Conservation (phyloP, 2,329 filamentous ascomycete genomes). For the Epichloe festucae region DNA sequence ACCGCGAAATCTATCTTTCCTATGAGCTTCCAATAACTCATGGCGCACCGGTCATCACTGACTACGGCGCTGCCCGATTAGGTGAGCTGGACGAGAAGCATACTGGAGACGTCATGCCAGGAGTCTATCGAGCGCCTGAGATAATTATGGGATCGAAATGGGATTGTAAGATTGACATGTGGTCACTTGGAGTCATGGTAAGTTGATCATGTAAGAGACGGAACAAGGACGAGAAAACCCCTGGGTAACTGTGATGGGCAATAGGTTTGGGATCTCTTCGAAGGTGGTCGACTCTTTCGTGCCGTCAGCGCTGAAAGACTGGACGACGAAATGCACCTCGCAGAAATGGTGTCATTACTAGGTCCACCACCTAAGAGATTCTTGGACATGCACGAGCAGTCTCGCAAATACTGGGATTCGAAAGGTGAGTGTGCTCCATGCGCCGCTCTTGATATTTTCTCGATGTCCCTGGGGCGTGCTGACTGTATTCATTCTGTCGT, state of each 20-base stretch:
- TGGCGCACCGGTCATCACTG: not conserved
- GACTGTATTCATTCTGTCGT: too few species aligned
- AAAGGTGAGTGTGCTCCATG: not conserved
- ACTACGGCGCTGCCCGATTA: not conserved
- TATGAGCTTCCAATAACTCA: not conserved
- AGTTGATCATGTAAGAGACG: too few species aligned
- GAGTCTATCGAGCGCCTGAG: not conserved
- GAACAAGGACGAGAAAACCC: too few species aligned
- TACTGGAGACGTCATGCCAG: not conserved
- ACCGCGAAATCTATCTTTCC: not conserved
- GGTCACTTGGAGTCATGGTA: too few species aligned
- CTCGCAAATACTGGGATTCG: too few species aligned
- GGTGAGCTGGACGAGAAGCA: not conserved
- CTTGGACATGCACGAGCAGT: conserved; percentile 7
- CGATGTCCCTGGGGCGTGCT: too few species aligned
- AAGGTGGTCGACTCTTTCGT: conserved; percentile 17
- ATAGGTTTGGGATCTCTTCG: conserved; percentile 18
- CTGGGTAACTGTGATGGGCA: not conserved
- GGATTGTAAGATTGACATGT: not conserved
- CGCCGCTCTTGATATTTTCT: conserved; percentile 8
- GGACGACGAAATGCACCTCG: conserved; percentile 17
- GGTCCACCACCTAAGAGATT: conserved; percentile 22
- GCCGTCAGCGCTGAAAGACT: conserved; percentile 10
- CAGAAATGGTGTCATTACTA: conserved; percentile 24
- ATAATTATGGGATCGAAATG: not conserved